Evolutionary conservation across 2,329 filamentous ascomycete species (phyloP).

Genomic region (Malbranchea cinnamomea): DNA sequence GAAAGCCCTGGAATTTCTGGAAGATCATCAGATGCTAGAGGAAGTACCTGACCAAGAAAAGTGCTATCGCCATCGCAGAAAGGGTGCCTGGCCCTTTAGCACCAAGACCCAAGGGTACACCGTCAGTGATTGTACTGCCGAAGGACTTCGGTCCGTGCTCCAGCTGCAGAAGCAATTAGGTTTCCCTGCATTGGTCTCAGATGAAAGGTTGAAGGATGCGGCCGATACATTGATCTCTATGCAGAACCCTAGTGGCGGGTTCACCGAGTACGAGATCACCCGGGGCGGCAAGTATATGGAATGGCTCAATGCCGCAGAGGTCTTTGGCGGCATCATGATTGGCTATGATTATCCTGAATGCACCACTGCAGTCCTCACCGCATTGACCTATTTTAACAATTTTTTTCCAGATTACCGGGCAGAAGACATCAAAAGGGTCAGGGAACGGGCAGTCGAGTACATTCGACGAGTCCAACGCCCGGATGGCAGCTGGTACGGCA

Average conservation of each 20-base stretch:
- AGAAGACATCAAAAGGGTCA: conserved; percentile 58
- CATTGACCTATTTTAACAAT: conserved; percentile 64
- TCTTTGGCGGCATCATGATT: conserved; percentile 95
- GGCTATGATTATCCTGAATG: conserved; percentile 98
- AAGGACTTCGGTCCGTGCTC: conserved; percentile 76
- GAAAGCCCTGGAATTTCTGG: conserved; percentile 71
- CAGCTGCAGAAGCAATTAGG: conserved; percentile 64
- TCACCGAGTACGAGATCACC: conserved; percentile 76
- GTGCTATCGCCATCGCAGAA: conserved; percentile 80
- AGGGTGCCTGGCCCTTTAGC: conserved; percentile 93
- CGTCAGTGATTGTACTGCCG: conserved; percentile 86
- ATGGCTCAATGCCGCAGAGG: conserved; percentile 83
- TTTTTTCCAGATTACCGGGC: conserved; percentile 69
- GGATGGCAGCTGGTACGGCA: conserved; percentile 95
- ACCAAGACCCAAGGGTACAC: conserved; percentile 86
- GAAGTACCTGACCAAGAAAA: conserved; percentile 61
- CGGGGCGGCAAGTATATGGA: conserved; percentile 68
- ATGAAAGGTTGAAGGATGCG: conserved; percentile 69
- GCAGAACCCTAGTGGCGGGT: conserved; percentile 75
- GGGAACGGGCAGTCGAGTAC: conserved; percentile 60
- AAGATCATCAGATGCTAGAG: conserved; percentile 79
- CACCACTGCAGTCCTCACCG: conserved; percentile 86
- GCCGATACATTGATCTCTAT: conserved; percentile 84
- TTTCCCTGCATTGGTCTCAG: conserved; percentile 59
- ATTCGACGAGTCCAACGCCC: conserved; percentile 63